These are phyloP conservation scores for Lolium perenne DNA, from an alignment of 176 grass and related monocot genomes.

Conservation along the genomic window DNA sequence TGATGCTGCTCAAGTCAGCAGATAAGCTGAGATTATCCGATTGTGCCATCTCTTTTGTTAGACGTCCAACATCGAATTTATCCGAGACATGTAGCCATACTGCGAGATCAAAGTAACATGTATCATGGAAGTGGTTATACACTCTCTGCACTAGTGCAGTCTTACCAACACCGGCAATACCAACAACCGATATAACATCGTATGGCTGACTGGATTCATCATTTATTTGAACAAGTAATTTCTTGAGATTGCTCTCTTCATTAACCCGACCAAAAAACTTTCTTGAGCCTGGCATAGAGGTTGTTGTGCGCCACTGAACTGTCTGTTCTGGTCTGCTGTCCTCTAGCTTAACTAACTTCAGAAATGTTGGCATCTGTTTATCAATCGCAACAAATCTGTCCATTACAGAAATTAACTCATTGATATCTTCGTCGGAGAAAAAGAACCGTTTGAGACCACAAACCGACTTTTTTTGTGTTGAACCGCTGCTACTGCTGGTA, in stretches of 20 bases:
- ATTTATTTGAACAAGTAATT: not conserved
- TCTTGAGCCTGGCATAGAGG: slow-evolving; percentile 15
- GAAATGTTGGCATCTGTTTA: slow-evolving; percentile 26
- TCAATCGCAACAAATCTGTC: slow-evolving; percentile 30
- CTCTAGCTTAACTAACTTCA: slow-evolving; percentile 6
- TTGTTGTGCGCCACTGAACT: slow-evolving; percentile 36
- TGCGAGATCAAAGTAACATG: too few species aligned
- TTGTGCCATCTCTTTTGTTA: too few species aligned
- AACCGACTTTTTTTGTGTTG: slow-evolving; percentile 13
- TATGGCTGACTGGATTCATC: slow-evolving; percentile 21
- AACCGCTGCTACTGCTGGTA: slow-evolving; percentile 11
- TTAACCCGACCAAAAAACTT: not conserved
- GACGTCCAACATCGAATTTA: too few species aligned
- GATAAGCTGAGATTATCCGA: too few species aligned
- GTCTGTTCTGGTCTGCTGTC: not conserved
- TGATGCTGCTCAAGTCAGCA: too few species aligned
- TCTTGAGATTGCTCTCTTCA: slow-evolving; percentile 1
- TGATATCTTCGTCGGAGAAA: slow-evolving; percentile 35
- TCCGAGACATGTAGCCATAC: too few species aligned
- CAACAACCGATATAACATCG: slow-evolving; percentile 53
- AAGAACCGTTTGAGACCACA: not conserved
- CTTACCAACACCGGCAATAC: slow-evolving; percentile 59
- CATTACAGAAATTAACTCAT: slow-evolving; percentile 13
- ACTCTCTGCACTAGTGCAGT: slow-evolving; percentile 43
- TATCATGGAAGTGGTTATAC: slow-evolving; percentile 24